These are phyloP conservation scores for Boletus semigastroideus DNA, from an alignment of 1,284 basidiomycete genomes.

Conservation along the genomic window DNA sequence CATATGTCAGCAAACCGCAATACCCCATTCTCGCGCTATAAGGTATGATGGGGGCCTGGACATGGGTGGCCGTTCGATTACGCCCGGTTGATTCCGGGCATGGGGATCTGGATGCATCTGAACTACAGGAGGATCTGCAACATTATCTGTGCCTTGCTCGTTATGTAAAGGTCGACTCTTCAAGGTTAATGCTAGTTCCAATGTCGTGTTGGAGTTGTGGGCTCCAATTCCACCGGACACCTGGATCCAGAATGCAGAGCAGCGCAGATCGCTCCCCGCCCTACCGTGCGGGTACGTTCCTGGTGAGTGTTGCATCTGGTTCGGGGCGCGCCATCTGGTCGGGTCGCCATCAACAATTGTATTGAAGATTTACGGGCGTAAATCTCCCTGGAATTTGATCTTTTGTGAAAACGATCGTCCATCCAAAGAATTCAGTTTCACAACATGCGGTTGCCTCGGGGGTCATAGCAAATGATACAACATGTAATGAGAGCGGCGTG, in stretches of 20 bases:
- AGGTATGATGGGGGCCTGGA: neutral
- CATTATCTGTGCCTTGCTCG: neutral
- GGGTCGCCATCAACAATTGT: neutral
- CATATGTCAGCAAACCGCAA: neutral
- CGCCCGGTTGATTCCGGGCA: neutral
- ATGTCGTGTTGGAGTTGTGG: neutral
- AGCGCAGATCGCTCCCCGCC: neutral
- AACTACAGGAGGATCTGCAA: neutral
- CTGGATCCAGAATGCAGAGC: neutral
- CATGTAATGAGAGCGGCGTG: neutral
- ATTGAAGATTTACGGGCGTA: neutral
- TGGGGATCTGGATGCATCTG: neutral
- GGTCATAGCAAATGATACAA: neutral
- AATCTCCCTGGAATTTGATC: constrained; percentile 6
- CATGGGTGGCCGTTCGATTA: neutral
- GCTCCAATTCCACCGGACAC: neutral
- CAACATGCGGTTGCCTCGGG: neutral
- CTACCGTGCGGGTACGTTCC: neutral
- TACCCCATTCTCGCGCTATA: neutral
- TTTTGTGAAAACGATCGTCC: neutral
- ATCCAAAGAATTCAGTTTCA: neutral
- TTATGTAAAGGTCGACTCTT: neutral
- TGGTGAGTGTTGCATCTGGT: neutral
- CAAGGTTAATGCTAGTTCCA: too few relatives aligned
- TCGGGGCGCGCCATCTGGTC: neutral